Base-by-base conservation (phyloP, 768 basidiomycete species). In the Rhodosporidiobolus sp. region DNA sequence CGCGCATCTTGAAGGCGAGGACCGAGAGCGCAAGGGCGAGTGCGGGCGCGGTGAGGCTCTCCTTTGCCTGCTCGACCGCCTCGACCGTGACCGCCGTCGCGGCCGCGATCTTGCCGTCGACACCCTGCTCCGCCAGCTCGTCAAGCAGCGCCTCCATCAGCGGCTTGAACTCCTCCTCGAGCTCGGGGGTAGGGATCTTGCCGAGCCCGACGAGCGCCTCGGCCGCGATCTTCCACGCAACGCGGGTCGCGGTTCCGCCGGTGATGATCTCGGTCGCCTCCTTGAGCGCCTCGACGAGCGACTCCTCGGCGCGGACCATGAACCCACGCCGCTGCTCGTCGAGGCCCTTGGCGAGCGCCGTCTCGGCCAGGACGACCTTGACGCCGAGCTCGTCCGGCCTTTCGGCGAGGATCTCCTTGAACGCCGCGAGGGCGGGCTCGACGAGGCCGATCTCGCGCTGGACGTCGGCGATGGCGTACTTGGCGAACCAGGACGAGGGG, bases 381-480 rank as follows among this genome's bases (percentile, higher is more conserved):
- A 91, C 86, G 12, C 90, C 91, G 12, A 88, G 81, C 77, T 97
- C 93, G 17, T 84, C 81, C 0, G 89, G 88, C 12, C 84, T 86
- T 11, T 81, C 74, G 11, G 79, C 79, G 28, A 90, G 81, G 56
- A 95, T 85, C 12, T 80, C 80, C 67, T 86, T 80, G 78, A 91
- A 88, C 3, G 86, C 83, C 32, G 79, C 78, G 73, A 96, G 88
- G 3, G 96, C 90, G n/a, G 90, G 87, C 46, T 85, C 83, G 76
- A 87, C 89, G 58, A 88, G 84, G 3, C 91, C 89, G 69, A 90
- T 87, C 73, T 91, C 88, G 38, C 86, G 85, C 73, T 91, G 88
- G 43, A 94, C 90, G 52, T 94, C 89, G 9, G 88, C 95, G 56
- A 92, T 89, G 79, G 94, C 84, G 82, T 89, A 97, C 7, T 83